Evolutionary conservation across 2,329 filamentous ascomycete genomes (phyloP).

Genomic region (Coleophoma cylindrospora): DNA sequence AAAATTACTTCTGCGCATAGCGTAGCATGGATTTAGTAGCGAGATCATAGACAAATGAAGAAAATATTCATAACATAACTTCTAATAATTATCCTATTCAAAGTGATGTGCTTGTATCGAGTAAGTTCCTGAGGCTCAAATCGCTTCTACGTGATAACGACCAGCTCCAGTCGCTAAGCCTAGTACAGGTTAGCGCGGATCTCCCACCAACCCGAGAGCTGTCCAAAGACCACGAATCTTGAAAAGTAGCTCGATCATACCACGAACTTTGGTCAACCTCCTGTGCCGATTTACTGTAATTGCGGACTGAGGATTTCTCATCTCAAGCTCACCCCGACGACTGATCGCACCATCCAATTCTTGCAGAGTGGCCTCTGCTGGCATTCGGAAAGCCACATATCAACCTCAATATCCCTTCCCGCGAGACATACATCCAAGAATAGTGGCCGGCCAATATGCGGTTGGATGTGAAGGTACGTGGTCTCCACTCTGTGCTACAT

Average conservation of each 20-base stretch:
- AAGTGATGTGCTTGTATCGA: neutral
- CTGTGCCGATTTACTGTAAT: neutral
- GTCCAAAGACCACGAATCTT: constrained; percentile 17
- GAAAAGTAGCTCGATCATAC: constrained; percentile 3
- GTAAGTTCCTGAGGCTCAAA: neutral
- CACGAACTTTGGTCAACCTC: neutral
- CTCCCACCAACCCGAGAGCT: neutral
- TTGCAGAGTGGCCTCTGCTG: constrained; percentile 10
- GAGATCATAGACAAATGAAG: no score
- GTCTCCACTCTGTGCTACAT: constrained; percentile 11
- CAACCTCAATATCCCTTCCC: constrained; percentile 11
- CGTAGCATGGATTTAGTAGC: neutral
- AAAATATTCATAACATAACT: no score
- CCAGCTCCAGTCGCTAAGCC: neutral
- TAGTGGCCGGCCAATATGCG: constrained; percentile 38
- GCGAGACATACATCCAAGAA: constrained; percentile 4
- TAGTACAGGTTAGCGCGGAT: neutral
- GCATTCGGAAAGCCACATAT: constrained; percentile 16
- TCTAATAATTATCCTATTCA: no score
- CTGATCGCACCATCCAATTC: constrained; percentile 8
- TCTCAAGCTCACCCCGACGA: neutral
- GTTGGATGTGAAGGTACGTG: constrained; percentile 52
- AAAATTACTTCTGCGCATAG: neutral
- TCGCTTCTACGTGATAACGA: neutral
- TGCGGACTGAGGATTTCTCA: neutral